Base-by-base conservation (phyloP, 139 green algal genomes). In the Chlorella sorokiniana region DNA sequence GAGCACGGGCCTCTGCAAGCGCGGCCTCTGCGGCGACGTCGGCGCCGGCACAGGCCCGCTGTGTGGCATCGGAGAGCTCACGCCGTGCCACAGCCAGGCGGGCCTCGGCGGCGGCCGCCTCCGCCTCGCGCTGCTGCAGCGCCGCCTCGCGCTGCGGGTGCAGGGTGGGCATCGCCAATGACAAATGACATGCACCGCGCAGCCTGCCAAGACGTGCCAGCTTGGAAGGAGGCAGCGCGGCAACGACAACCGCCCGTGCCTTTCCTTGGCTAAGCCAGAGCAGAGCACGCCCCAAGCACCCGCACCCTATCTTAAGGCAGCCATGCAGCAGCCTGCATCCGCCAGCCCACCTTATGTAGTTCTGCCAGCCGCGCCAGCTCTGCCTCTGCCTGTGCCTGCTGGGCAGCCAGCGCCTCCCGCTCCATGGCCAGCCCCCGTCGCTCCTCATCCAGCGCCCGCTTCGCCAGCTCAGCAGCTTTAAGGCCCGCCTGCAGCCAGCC, bases 381-480 rank as follows among this genome's bases (percentile, higher is more conserved):
- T 2, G 81, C 56, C 1, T 71, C 81, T 14, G 56, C 35, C 40
- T 40, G 6, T 16, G 72, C 81, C 75, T 80, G 74, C 75, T 74
- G 65, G 23, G 54, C n/a, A 2, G 48, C 25, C 78, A 83, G 65
- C 51, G 51, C 40, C 25, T 77, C 78, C 16, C 67, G 45, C 44
- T 70, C 27, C 48, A n/a, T 23, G 10, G 20, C 27, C 65, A 83
- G 78, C 78, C 69, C 65, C 1, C n/a, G 22, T 0, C 67, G 65
- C 65, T 83, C 78, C 0, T 37, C 65, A 5, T 76, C 78, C 45
- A 83, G 37, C 37, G 37, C 48, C 27, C 78, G 78, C 65, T 77
- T 77, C 10, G 65, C 78, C 48, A 83, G 78, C n/a, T 83, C 78
- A 27, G 67, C 65, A 2, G 78, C 78, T 35, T 68, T 23, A 27